phyloP scores from a whole-genome alignment of 345 rosid species.

The Syzygium aromaticum region DNA sequence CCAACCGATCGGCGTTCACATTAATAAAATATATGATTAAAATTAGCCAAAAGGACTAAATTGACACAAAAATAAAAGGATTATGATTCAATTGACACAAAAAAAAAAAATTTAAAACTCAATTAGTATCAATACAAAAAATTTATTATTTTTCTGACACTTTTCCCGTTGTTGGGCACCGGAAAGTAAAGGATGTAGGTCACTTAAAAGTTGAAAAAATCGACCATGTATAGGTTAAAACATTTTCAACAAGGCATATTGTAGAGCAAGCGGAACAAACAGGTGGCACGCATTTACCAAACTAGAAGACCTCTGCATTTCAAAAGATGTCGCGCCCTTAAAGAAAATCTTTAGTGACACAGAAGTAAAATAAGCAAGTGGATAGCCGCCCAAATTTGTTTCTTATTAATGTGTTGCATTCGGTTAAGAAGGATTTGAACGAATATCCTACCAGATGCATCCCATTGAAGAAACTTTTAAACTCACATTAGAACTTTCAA shows the following conservation, averaged over 20 bases:
- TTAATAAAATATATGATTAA: no score
- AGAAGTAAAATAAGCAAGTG: neutral
- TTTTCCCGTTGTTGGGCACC: neutral
- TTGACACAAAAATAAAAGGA: no score
- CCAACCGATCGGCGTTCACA: no score
- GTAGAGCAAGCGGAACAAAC: neutral
- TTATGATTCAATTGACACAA: no score
- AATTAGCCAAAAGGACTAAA: no score
- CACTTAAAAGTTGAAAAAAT: neutral
- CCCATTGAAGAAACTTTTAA: neutral
- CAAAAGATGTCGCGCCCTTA: neutral
- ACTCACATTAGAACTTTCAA: neutral
- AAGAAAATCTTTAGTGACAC: neutral
- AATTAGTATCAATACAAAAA: no score
- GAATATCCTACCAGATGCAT: neutral
- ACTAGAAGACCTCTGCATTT: neutral
- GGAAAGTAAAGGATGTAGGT: neutral
- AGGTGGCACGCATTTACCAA: neutral
- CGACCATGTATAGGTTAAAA: neutral
- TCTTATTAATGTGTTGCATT: neutral
- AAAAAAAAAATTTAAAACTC: no score
- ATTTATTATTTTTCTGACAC: no score
- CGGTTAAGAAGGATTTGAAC: neutral
- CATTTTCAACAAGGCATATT: neutral
- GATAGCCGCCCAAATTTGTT: neutral